A percentile compares a stretch with the other conserved stretches of the same genome.
phyloP scores from a whole-genome alignment of 257 asterid genomes.

The Lycium ferocissimum region DNA sequence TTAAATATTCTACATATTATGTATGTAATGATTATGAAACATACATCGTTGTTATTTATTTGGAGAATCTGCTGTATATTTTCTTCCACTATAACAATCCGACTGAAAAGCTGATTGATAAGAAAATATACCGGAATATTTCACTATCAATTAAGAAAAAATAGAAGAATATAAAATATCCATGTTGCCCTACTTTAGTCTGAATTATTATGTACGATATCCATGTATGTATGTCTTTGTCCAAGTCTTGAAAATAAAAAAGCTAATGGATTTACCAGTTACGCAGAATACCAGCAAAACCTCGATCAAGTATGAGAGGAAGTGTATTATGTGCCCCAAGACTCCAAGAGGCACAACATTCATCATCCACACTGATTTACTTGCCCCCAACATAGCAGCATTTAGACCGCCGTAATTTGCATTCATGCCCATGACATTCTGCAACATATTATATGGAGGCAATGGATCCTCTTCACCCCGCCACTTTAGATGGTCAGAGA shows the following conservation, averaged over 20 bases:
- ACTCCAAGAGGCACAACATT: constrained; percentile 83
- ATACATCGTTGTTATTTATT: background rate
- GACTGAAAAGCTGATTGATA: background rate
- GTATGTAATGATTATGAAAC: background rate
- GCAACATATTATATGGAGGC: constrained; percentile 90
- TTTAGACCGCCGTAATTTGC: constrained; percentile 88
- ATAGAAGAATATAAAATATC: background rate
- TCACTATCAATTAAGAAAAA: background rate
- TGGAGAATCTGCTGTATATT: background rate
- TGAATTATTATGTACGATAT: too few species aligned
- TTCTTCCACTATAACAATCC: constrained; percentile 14
- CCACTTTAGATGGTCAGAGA: constrained; percentile 97
- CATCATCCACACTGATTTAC: constrained; percentile 92
- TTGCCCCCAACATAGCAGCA: constrained; percentile 67
- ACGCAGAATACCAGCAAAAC: constrained; percentile 81
- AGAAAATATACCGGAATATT: constrained; percentile 4
- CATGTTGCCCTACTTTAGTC: too few species aligned
- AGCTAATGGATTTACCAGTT: constrained; percentile 59
- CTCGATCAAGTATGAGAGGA: constrained; percentile 76
- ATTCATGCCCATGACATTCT: constrained; percentile 95
- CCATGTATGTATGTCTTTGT: background rate
- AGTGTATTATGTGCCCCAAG: constrained; percentile 68
- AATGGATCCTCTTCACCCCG: constrained; percentile 93
- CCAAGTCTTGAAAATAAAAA: background rate
- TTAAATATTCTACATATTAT: background rate